Evolutionary conservation across 2,329 filamentous ascomycete genomes (phyloP).

Genomic region (Talaromyces sp.): DNA sequence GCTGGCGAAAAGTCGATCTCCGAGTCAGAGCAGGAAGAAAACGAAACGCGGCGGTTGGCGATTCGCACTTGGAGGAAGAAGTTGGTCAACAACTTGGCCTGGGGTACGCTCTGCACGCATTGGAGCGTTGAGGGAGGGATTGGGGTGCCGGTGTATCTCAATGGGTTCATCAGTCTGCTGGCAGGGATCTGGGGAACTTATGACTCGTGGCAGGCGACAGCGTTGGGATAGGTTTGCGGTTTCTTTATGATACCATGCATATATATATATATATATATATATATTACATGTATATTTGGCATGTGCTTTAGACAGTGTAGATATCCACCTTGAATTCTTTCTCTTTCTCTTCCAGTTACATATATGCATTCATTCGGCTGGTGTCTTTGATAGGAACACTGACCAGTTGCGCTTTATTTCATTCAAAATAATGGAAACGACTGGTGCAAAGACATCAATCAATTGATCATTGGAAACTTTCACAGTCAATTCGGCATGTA

Average conservation of each 20-base stretch:
- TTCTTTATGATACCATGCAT: background rate
- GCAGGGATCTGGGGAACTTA: slow-evolving; percentile 42
- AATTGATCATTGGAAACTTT: too few species aligned
- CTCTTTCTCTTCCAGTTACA: too few species aligned
- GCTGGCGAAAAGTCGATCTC: slow-evolving; percentile 7
- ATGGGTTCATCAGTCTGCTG: slow-evolving; percentile 54
- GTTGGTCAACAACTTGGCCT: slow-evolving; percentile 64
- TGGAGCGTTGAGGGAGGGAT: slow-evolving; percentile 68
- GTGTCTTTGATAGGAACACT: too few species aligned
- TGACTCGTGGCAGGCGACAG: slow-evolving; percentile 41
- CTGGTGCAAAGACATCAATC: too few species aligned
- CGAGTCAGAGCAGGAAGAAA: slow-evolving; percentile 19
- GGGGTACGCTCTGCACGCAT: slow-evolving; percentile 77
- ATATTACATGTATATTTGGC: background rate
- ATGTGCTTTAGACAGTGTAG: background rate
- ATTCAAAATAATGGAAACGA: too few species aligned
- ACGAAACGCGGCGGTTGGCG: slow-evolving; percentile 25
- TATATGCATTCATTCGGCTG: too few species aligned
- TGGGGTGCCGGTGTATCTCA: slow-evolving; percentile 50
- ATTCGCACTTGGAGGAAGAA: slow-evolving; percentile 57
- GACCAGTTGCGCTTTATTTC: too few species aligned
- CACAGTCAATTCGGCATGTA: too few species aligned
- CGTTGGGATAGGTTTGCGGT: slow-evolving; percentile 4
- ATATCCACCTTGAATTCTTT: background rate
- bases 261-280: background rate